Evolutionary conservation across 2,329 filamentous ascomycete genomes (phyloP), one percentile per base, ranked within the genome.

Genomic region (Cordyceps cateniannulata): DNA sequence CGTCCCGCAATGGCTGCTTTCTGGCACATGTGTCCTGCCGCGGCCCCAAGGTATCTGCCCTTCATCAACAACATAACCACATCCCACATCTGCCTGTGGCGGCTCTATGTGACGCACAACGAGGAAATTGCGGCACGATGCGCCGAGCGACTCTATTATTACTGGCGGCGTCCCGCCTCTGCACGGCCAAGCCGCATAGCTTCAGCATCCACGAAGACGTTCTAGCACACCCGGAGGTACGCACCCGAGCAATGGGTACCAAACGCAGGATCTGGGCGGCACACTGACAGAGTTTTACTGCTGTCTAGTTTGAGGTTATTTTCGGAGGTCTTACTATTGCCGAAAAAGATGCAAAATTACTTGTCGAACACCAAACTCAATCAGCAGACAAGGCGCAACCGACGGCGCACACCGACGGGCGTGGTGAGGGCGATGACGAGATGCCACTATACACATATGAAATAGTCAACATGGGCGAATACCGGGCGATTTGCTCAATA

Each of bases 151-250:
- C 75, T 61, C 61, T 82, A 58, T 65, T 76, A 16, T 66, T 84
- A 51, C 69, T 83, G 61, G 76, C 76, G 49, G 69, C 70, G 53
- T 66, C 77, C 65, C 79, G 75, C 71, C 75, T 82, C 32, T 75
- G 73, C 66, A 68, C 66, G 64, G 82, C 81, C 66, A 77, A 79
- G 50, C 79, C 81, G 50, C 77, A 76, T 8, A 76, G 79, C 59
- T 96, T 96, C 77, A 96, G 88, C 76, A 89, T 96, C 61, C 87
- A 95, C 69, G 91, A 96, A 70, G 93, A 97, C 71, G 74, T 96
- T 56, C 81, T 96, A 61, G 91, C 91, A 20, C 91, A 89, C 74
- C 93, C 93, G 12, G 91, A 95, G 82, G 90, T 93, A 79, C 65
- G 79, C 35, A 18, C 14, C 10, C n/a, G 10, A 25, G 25, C 25